These are phyloP conservation scores for Hygrophorus russula DNA, from an alignment of 768 basidiomycete genomes.

Conservation along the genomic window DNA sequence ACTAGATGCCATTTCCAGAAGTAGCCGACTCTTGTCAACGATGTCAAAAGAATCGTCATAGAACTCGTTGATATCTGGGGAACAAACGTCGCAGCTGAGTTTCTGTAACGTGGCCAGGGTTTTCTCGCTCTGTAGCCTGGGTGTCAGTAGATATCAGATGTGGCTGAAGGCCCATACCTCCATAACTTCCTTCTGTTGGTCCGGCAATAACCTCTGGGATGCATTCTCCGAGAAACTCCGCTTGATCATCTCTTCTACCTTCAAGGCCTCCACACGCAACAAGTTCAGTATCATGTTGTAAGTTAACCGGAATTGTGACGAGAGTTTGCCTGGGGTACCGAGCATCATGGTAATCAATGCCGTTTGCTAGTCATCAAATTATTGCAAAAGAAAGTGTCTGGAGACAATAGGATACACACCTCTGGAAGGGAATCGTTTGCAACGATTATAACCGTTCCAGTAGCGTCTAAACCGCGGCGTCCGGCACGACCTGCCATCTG, in stretches of 20 bases:
- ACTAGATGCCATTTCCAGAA: constrained; percentile 48
- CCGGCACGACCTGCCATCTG: constrained; percentile 99
- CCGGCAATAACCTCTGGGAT: constrained; percentile 83
- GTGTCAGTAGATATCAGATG: constrained; percentile 4
- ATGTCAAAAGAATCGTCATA: constrained; percentile 66
- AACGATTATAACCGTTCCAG: constrained; percentile 91
- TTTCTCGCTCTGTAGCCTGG: constrained; percentile 54
- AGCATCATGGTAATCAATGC: constrained; percentile 84
- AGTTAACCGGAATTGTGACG: constrained; percentile 93
- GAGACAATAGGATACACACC: constrained; percentile 25
- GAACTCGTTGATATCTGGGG: constrained; percentile 58
- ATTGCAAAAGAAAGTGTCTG: background rate
- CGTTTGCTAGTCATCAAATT: constrained; percentile 40
- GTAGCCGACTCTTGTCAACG: constrained; percentile 45
- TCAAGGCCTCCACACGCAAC: constrained; percentile 87
- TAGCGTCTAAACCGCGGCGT: constrained; percentile 87
- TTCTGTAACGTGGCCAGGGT: constrained; percentile 47
- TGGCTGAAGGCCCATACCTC: constrained; percentile 41
- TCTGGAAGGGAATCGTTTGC: constrained; percentile 80
- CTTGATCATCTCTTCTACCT: constrained; percentile 99
- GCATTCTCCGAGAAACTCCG: constrained; percentile 98
- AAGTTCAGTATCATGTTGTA: constrained; percentile 99
- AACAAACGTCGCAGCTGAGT: constrained; percentile 59
- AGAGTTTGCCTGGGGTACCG: constrained; percentile 84
- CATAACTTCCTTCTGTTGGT: constrained; percentile 79